These are phyloP conservation scores for Yarrowia phangngaensis DNA, from an alignment of 805 yeast genomes.

Conservation along the genomic window DNA sequence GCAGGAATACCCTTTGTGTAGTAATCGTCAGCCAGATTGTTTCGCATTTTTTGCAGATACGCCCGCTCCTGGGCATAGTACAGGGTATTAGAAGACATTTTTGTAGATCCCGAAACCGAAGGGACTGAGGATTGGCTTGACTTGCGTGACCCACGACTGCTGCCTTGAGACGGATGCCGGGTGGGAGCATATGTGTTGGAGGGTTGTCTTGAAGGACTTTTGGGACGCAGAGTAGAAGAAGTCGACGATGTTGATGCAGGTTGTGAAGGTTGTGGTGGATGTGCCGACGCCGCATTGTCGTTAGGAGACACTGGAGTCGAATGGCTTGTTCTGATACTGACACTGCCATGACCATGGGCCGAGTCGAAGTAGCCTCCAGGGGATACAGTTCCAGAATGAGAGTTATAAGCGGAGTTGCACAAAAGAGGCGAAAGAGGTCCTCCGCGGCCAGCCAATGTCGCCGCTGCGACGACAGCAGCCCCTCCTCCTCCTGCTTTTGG, in stretches of 20 bases:
- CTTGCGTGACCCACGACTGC: constrained; percentile 5
- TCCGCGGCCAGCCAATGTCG: neutral
- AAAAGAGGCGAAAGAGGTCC: constrained; percentile 8
- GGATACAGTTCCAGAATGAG: neutral
- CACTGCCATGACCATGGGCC: neutral
- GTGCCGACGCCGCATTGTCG: constrained; percentile 1
- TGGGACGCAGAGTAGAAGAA: constrained; percentile 23
- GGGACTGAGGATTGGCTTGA: constrained; percentile 27
- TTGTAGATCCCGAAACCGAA: constrained; percentile 4
- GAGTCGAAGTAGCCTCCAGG: constrained; percentile 17
- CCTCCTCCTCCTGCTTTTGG: constrained; percentile 1
- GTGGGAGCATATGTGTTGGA: constrained; percentile 35
- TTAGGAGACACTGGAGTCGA: constrained; percentile 16
- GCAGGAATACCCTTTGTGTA: constrained; percentile 61
- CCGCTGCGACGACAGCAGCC: constrained; percentile 1
- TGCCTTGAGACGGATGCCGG: constrained; percentile 30
- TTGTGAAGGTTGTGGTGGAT: neutral
- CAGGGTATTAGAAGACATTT: constrained; percentile 39
- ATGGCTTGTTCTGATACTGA: constrained; percentile 1
- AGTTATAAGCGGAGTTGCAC: constrained; percentile 12
- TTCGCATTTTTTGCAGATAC: constrained; percentile 59
- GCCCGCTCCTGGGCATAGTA: constrained; percentile 63
- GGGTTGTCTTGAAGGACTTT: constrained; percentile 32
- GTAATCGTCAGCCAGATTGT: constrained; percentile 63
- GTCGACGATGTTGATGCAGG: neutral